These are phyloP conservation scores for Peltaster fructicola DNA, from an alignment of 2,329 filamentous ascomycete species.

Conservation along the genomic window DNA sequence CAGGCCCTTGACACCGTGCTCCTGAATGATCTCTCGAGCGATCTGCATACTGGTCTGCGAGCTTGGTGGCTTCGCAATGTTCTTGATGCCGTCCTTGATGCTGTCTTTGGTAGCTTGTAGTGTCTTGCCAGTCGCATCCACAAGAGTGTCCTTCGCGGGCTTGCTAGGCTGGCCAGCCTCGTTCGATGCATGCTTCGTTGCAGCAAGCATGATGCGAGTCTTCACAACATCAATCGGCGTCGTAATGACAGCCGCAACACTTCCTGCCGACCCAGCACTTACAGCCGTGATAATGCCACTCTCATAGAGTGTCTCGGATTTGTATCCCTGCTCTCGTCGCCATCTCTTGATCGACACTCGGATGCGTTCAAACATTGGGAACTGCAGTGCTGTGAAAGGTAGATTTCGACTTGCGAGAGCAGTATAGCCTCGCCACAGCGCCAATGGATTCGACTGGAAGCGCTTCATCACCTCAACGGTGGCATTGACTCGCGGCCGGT, in stretches of 20 bases:
- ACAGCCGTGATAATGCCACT: slow-evolving; percentile 53
- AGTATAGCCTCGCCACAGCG: slow-evolving; percentile 53
- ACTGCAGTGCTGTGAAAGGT: slow-evolving; percentile 76
- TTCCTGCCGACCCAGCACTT: slow-evolving; percentile 58
- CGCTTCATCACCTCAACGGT: slow-evolving; percentile 39
- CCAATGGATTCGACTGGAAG: slow-evolving; percentile 39
- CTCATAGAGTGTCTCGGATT: slow-evolving; percentile 37
- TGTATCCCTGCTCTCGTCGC: slow-evolving; percentile 21
- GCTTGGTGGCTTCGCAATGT: slow-evolving; percentile 15
- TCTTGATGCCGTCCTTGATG: slow-evolving; percentile 16
- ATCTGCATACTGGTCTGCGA: slow-evolving; percentile 36
- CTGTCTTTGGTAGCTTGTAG: slow-evolving; percentile 16
- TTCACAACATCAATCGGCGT: slow-evolving; percentile 84
- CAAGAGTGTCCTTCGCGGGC: slow-evolving; percentile 12
- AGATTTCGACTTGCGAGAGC: slow-evolving; percentile 68
- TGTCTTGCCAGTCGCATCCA: slow-evolving; percentile 25
- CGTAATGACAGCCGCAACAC: slow-evolving; percentile 60
- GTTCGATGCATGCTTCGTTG: slow-evolving; percentile 23
- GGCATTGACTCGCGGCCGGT: slow-evolving; percentile 23
- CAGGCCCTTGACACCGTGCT: slow-evolving; percentile 53
- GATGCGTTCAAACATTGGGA: slow-evolving; percentile 66
- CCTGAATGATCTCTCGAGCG: slow-evolving; percentile 44
- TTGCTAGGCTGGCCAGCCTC: slow-evolving; percentile 7
- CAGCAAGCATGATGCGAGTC: slow-evolving; percentile 69
- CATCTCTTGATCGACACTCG: slow-evolving; percentile 35